Evolutionary conservation across 345 rosid species (phyloP).

Genomic region (Orychophragmus violaceus): DNA sequence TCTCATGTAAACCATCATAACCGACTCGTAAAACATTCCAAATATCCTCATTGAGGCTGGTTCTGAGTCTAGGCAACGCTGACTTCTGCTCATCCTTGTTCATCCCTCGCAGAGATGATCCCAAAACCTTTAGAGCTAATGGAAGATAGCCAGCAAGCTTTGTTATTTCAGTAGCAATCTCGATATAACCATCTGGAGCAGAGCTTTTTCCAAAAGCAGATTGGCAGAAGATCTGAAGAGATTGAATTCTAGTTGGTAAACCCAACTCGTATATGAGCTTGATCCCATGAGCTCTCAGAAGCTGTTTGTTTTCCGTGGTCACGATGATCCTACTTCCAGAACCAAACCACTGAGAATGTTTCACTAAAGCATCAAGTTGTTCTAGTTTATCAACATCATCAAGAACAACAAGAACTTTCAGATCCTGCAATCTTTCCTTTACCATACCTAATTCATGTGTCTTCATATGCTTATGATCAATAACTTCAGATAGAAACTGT

Average conservation of each 20-base stretch:
- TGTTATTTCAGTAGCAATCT: conserved; percentile 6
- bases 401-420: conserved; percentile 37
- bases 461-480: conserved; percentile 17
- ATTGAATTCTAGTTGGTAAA: not conserved
- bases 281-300: conserved; percentile 14
- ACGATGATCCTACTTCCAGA: conserved; percentile 50
- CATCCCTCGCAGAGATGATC: conserved; percentile 17
- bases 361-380: conserved; percentile 44
- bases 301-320: conserved; percentile 44
- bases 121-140: conserved; percentile 34
- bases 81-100: conserved; percentile 7
- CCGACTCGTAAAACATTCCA: conserved; percentile 11
- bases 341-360: conserved; percentile 37
- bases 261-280: not conserved
- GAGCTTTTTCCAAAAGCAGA: conserved; percentile 7
- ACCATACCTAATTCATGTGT: conserved; percentile 1
- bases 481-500: not conserved
- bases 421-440: conserved; percentile 3
- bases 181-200: not conserved
- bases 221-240: conserved; percentile 19
- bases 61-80: conserved; percentile 13
- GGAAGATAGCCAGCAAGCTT: conserved; percentile 30
- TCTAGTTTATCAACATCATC: conserved; percentile 45
- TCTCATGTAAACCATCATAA: conserved; percentile 26
- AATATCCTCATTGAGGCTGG: conserved; percentile 14